Evolutionary conservation across 2,329 filamentous ascomycete genomes (phyloP).

Genomic region (Talaromyces sp.): DNA sequence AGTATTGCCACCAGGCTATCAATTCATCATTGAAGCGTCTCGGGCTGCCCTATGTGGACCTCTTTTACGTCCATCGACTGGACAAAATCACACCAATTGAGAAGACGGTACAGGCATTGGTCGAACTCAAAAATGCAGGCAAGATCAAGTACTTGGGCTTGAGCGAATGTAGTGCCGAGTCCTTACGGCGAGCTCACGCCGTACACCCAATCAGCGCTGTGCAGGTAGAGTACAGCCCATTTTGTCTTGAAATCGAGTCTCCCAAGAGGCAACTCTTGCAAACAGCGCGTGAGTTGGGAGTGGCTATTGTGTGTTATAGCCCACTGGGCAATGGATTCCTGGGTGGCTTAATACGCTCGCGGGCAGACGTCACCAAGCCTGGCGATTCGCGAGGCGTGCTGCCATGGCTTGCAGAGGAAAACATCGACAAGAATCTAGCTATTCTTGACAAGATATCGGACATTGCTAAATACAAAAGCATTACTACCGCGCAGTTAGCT

Average conservation of each 20-base stretch:
- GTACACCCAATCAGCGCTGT: constrained; percentile 31
- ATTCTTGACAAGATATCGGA: constrained; percentile 42
- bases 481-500: constrained; percentile 43
- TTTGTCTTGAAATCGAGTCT: constrained; percentile 23
- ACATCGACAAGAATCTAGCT: constrained; percentile 46
- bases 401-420: constrained; percentile 48
- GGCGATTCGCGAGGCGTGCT: constrained; percentile 14
- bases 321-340: constrained; percentile 56
- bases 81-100: constrained; percentile 42
- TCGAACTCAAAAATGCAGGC: constrained; percentile 20
- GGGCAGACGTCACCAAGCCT: constrained; percentile 41
- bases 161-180: constrained; percentile 39
- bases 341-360: constrained; percentile 43
- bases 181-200: constrained; percentile 41
- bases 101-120: constrained; percentile 33
- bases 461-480: constrained; percentile 41
- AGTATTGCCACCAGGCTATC: constrained; percentile 57
- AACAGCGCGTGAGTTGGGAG: constrained; percentile 19
- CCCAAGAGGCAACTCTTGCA: constrained; percentile 16
- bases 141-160: constrained; percentile 42
- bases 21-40: constrained; percentile 46
- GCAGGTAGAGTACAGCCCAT: constrained; percentile 47
- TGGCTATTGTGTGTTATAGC: constrained; percentile 52
- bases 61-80: constrained; percentile 69
- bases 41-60: constrained; percentile 62